These are phyloP conservation scores for Desmodesmus armatus DNA, from an alignment of 139 green algal genomes.

Conservation along the genomic window DNA sequence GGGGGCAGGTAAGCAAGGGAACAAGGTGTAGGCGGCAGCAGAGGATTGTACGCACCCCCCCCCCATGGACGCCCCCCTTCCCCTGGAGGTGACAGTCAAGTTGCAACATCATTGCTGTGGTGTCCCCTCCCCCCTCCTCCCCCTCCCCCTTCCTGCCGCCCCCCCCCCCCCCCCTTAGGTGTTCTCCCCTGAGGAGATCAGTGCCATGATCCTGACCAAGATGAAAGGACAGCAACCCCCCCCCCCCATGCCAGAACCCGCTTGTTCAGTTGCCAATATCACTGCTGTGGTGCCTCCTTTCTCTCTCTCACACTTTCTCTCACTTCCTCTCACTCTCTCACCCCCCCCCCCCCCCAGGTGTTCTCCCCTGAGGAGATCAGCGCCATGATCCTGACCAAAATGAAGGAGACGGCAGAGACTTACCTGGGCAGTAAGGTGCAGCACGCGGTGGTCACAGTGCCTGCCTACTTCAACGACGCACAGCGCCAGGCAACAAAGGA, in stretches of 20 bases:
- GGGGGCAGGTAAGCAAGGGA: no score
- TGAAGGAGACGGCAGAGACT: constrained; percentile 88
- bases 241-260: no score
- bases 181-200: constrained; percentile 67
- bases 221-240: no score
- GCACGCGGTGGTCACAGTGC: constrained; percentile 95
- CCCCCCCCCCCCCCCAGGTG: neutral
- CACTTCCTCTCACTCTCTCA: neutral
- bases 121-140: no score
- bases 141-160: no score
- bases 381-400: constrained; percentile 69
- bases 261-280: no score
- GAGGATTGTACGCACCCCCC: no score
- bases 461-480: constrained; percentile 99
- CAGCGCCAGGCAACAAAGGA: constrained; percentile 98
- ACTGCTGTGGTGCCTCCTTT: neutral
- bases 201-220: constrained; percentile 65
- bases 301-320: neutral
- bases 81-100: no score
- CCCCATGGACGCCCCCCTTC: no score
- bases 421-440: constrained; percentile 87
- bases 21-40: no score
- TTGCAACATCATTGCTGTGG: no score
- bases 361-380: constrained; percentile 62
- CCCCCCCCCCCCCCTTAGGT: no score